Evolutionary conservation across 148 eudicot species (phyloP).

Genomic region (Fagopyrum homotropicum): DNA sequence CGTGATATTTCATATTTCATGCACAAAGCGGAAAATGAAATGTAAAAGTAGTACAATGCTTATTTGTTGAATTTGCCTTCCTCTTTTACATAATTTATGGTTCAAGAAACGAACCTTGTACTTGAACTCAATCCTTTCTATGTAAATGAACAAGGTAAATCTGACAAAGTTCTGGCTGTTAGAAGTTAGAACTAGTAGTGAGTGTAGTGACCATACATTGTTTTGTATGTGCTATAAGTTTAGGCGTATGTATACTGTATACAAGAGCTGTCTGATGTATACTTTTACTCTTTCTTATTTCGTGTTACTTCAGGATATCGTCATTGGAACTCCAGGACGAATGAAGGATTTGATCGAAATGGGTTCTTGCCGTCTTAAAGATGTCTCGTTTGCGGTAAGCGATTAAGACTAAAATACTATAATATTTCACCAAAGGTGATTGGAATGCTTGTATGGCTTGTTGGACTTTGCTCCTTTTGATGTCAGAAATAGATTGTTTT

Average conservation of each 20-base stretch:
- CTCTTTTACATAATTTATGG: not conserved
- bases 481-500: not conserved
- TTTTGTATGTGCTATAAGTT: not conserved
- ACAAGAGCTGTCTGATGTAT: not conserved
- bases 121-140: not conserved
- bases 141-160: not conserved
- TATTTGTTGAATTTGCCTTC: not conserved
- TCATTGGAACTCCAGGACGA: constrained; percentile 96
- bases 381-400: constrained; percentile 88
- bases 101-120: not conserved
- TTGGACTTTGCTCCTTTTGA: not conserved
- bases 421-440: not conserved
- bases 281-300: not conserved
- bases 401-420: too few species aligned
- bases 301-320: constrained; percentile 65
- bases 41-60: not conserved
- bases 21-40: not conserved
- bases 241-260: not conserved
- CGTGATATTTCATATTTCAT: not conserved
- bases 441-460: not conserved
- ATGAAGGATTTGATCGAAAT: constrained; percentile 89
- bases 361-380: constrained; percentile 64
- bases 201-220: not conserved
- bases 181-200: not conserved
- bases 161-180: not conserved